A percentile compares a stretch with the other conserved stretches of the same genome.
Conservation (phyloP, 2,329 filamentous ascomycete genomes). For the Phialophora macrospora region DNA sequence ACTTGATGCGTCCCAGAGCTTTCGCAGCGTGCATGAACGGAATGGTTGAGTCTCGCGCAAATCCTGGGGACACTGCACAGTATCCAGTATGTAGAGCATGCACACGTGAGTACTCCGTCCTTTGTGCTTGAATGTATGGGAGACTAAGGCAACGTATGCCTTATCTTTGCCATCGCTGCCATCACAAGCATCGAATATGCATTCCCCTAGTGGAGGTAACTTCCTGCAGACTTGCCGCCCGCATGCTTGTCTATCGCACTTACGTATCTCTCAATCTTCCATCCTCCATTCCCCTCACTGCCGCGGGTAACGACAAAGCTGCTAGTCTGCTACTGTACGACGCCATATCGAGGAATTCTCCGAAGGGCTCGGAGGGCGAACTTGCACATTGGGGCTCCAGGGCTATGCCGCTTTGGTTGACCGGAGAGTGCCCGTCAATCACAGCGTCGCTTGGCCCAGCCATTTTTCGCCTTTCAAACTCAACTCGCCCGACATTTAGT, state of each 20-base stretch:
- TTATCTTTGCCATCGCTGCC: not conserved
- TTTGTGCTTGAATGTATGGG: not conserved
- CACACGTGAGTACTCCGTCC: too few relatives aligned
- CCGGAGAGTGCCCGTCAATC: constrained; percentile 28
- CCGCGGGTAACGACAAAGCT: not conserved
- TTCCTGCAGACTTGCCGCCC: not conserved
- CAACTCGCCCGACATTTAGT: constrained; percentile 6
- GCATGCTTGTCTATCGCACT: constrained; percentile 1
- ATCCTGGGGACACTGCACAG: not conserved
- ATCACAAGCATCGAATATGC: not conserved
- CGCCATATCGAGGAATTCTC: constrained; percentile 10
- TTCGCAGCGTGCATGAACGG: not conserved
- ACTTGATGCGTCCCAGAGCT: not conserved
- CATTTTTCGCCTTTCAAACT: constrained; percentile 18
- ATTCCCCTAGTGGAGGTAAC: not conserved
- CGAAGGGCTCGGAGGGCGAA: constrained; percentile 4
- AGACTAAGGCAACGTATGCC: too few relatives aligned
- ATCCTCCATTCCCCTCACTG: constrained; percentile 1
- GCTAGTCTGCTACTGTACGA: constrained; percentile 1
- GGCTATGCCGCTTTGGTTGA: constrained; percentile 7
- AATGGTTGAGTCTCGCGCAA: not conserved
- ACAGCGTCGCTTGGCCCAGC: constrained; percentile 15
- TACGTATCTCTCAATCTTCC: constrained; percentile 4
- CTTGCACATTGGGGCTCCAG: not conserved
- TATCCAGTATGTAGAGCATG: not conserved